A percentile compares a stretch with the other conserved stretches of the same genome.
Evolutionary conservation across 495 filamentous ascomycete genomes (phyloP).

Genomic region (Talaromyces adpressus): DNA sequence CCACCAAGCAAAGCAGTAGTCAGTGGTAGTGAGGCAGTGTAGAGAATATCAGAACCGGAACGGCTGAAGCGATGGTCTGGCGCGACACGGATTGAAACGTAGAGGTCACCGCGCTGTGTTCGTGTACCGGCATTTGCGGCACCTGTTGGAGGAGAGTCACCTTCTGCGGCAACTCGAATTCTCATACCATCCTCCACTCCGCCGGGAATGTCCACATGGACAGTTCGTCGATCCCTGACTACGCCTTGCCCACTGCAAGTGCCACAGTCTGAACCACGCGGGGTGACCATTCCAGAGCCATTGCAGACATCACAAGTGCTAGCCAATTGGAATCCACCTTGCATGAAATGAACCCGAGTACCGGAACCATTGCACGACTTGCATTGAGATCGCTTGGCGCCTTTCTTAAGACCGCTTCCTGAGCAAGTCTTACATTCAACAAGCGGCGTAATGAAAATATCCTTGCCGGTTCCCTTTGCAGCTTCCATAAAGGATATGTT

Average conservation of each 20-base stretch:
- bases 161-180: conserved; percentile 70
- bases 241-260: conserved; percentile 76
- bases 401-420: conserved; percentile 78
- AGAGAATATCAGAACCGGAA: conserved; percentile 78
- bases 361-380: conserved; percentile 79
- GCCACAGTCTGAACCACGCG: conserved; percentile 70
- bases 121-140: conserved; percentile 49
- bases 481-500: conserved; percentile 94
- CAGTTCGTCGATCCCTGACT: conserved; percentile 64
- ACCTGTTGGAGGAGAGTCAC: conserved; percentile 75
- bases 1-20: conserved; percentile 91
- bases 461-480: conserved; percentile 76
- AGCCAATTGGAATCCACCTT: conserved; percentile 91
- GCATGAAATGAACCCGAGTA: conserved; percentile 77
- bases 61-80: conserved; percentile 82
- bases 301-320: conserved; percentile 78
- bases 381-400: conserved; percentile 64
- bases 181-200: conserved; percentile 96
- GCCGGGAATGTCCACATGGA: conserved; percentile 83
- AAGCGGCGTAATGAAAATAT: conserved; percentile 71
- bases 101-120: conserved; percentile 72
- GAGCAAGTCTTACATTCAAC: conserved; percentile 71
- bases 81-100: conserved; percentile 75
- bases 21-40: conserved; percentile 84
- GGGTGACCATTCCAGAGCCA: conserved; percentile 64